These are phyloP conservation scores for Firmiana major DNA, from an alignment of 345 rosid genomes.

Conservation along the genomic window DNA sequence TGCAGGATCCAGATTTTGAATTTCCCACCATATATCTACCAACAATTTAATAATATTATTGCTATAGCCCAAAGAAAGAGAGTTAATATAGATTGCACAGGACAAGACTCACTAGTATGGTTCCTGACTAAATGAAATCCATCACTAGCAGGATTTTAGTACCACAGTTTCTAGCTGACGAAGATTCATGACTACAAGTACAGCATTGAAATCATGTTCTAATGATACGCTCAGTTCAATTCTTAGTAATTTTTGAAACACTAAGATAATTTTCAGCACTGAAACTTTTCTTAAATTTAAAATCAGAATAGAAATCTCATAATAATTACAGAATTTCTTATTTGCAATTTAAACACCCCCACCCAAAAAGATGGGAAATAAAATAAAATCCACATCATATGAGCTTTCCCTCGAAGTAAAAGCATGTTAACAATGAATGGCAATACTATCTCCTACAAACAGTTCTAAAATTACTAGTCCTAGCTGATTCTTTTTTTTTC, in stretches of 20 bases:
- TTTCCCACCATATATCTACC: not conserved
- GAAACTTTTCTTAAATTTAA: not conserved
- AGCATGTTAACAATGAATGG: not conserved
- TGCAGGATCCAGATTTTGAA: not conserved
- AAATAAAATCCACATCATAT: not conserved
- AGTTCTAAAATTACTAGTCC: not conserved
- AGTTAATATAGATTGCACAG: too few species aligned
- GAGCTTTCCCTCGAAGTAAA: not conserved
- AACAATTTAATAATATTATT: not conserved
- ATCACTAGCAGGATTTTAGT: not conserved
- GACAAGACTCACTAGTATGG: not conserved
- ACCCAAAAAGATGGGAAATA: not conserved
- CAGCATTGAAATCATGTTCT: not conserved
- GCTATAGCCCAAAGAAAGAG: not conserved
- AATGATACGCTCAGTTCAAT: not conserved
- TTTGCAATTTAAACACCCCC: too few species aligned
- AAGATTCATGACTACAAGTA: not conserved
- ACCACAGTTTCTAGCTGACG: not conserved
- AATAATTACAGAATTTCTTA: not conserved
- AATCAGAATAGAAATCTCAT: not conserved
- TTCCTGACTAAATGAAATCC: not conserved
- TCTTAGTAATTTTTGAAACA: not conserved
- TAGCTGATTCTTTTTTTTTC: not conserved
- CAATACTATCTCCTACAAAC: not conserved
- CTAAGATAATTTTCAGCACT: not conserved